Conservation (phyloP, 2,329 filamentous ascomycete genomes). For the Colletotrichum sublineola region DNA sequence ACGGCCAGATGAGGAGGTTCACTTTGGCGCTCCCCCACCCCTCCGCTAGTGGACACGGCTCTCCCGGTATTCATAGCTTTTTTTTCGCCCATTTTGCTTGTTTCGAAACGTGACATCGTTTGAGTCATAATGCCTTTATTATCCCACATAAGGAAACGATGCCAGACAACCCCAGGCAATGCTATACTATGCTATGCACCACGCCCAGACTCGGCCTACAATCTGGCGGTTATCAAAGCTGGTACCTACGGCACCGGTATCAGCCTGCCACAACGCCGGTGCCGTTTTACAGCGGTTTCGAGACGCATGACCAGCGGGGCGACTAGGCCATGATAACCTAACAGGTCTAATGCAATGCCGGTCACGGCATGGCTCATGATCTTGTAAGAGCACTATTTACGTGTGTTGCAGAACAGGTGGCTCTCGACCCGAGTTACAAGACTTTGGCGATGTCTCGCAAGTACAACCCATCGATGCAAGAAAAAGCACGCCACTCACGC, state of each 20-base stretch:
- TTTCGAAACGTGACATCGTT: slow-evolving; percentile 20
- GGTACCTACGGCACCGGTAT: not conserved
- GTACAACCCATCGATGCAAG: too few species aligned
- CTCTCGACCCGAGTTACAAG: not conserved
- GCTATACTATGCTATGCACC: not conserved
- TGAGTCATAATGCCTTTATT: slow-evolving; percentile 17
- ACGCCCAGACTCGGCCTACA: not conserved
- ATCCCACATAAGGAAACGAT: not conserved
- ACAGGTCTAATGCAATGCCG: not conserved
- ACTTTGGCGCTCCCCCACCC: not conserved
- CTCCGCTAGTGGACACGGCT: not conserved
- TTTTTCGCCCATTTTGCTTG: not conserved
- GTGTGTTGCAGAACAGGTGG: not conserved
- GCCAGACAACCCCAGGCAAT: not conserved
- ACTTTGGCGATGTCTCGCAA: not conserved
- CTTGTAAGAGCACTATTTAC: not conserved
- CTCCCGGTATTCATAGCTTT: slow-evolving; percentile 4
- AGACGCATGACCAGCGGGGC: not conserved
- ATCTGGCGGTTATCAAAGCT: not conserved
- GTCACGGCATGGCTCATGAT: not conserved
- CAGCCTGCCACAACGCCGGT: not conserved
- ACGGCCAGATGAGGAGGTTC: not conserved
- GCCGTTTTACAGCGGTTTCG: not conserved
- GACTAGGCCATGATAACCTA: not conserved
- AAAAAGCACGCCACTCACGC: too few species aligned